Percentiles rank a stretch among this genome's conserved stretches.
Evolutionary conservation across 2,329 filamentous ascomycete species (phyloP).

Genomic region (Ophiostoma ulmi): DNA sequence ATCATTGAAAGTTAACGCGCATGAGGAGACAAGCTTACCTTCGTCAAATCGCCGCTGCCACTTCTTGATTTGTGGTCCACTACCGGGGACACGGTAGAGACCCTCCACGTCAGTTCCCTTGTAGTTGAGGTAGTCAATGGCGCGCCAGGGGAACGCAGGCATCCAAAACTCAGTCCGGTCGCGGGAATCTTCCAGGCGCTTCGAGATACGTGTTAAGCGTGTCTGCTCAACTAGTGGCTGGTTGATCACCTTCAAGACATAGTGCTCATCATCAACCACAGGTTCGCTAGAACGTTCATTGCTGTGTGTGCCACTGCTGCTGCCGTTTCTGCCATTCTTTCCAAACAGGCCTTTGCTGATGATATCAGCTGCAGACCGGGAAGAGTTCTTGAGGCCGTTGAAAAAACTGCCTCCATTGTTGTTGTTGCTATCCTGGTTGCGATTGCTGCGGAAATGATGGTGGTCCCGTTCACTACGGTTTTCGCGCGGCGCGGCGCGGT

Average conservation of each 20-base stretch:
- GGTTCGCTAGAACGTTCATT: constrained; percentile 47
- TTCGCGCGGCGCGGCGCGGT: constrained; percentile 51
- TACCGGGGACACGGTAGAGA: constrained; percentile 86
- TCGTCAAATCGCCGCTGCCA: constrained; percentile 91
- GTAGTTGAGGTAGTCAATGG: constrained; percentile 93
- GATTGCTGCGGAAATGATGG: constrained; percentile 7
- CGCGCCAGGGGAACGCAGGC: constrained; percentile 91
- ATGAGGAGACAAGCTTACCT: constrained; percentile 46
- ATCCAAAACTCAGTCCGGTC: constrained; percentile 99
- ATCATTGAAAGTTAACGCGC: not conserved
- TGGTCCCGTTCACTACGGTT: constrained; percentile 26
- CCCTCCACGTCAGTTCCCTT: constrained; percentile 92
- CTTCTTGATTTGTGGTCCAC: constrained; percentile 82
- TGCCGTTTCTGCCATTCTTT: constrained; percentile 64
- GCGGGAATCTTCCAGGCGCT: constrained; percentile 75
- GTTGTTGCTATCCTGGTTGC: constrained; percentile 30
- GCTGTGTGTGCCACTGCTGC: constrained; percentile 50
- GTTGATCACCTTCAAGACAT: constrained; percentile 79
- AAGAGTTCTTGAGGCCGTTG: constrained; percentile 66
- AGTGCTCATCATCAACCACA: constrained; percentile 72
- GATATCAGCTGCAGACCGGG: constrained; percentile 71
- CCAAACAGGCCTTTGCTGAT: constrained; percentile 79
- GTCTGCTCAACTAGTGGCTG: constrained; percentile 83
- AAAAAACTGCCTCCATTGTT: constrained; percentile 64
- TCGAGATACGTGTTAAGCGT: constrained; percentile 84